Percentiles rank a stretch among this genome's conserved stretches.
phyloP scores from a whole-genome alignment of 257 asterid genomes.

The Solanum medicagineum region DNA sequence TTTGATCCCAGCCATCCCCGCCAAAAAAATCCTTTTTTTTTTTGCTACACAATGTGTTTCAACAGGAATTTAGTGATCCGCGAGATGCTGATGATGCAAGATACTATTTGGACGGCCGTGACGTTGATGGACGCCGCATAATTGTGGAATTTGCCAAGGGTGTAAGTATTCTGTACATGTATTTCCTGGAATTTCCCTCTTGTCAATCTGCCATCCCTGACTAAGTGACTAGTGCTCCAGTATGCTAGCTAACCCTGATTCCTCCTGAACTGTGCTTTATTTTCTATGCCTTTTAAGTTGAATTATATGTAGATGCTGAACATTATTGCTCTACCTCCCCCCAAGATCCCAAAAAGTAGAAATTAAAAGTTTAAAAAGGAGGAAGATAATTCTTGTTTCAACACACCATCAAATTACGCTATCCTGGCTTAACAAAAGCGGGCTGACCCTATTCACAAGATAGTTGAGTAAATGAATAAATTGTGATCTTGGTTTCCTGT shows the following conservation, averaged over 20 bases:
- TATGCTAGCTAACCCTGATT: neutral
- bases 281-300: neutral
- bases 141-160: conserved; percentile 92
- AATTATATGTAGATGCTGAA: neutral
- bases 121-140: conserved; percentile 90
- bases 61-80: conserved; percentile 87
- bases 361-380: neutral
- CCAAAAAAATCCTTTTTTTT: neutral
- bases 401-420: neutral
- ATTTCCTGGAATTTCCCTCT: neutral
- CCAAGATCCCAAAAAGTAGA: neutral
- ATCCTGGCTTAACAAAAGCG: neutral
- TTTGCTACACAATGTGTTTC: conserved; percentile 5
- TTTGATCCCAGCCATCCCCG: neutral
- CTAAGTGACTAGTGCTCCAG: neutral
- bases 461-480: neutral
- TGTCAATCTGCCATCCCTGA: neutral
- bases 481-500: neutral
- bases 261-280: neutral
- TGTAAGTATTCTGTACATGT: conserved; percentile 27
- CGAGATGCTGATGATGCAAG: conserved; percentile 99
- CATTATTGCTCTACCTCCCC: neutral
- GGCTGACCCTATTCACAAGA: neutral
- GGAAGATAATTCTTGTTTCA: neutral
- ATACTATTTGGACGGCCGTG: conserved; percentile 71